A percentile compares a stretch with the other conserved stretches of the same genome.
phyloP scores from a whole-genome alignment of 78 protist genomes.

The Planoprotostelium fungivorum region DNA sequence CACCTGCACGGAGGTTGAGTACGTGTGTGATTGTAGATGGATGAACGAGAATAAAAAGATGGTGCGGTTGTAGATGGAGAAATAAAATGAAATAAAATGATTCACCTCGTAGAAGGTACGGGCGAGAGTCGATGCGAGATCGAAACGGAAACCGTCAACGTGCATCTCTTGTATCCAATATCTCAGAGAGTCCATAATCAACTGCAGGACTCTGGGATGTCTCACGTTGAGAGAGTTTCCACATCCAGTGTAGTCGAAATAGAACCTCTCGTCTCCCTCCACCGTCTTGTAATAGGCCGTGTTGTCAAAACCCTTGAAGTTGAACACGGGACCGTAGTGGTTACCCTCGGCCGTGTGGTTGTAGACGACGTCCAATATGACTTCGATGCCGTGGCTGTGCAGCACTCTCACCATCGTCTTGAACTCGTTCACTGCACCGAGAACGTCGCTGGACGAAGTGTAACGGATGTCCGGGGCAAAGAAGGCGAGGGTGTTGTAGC shows the following conservation, averaged over 20 bases:
- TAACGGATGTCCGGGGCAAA: not conserved
- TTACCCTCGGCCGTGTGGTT: not conserved
- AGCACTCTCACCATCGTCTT: not conserved
- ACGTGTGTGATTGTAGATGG: not conserved
- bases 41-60: too few species aligned
- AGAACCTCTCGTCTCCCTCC: not conserved
- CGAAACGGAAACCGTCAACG: constrained; percentile 2
- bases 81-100: too few species aligned
- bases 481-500: not conserved
- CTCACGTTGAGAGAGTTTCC: not conserved
- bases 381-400: not conserved
- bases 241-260: not conserved
- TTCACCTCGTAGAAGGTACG: not conserved
- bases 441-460: not conserved
- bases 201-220: not conserved
- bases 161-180: not conserved
- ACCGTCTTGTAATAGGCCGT: not conserved
- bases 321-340: not conserved
- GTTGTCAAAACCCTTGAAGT: not conserved
- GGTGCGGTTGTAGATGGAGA: too few species aligned
- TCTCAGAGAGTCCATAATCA: not conserved
- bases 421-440: not conserved
- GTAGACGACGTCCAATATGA: not conserved
- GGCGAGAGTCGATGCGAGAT: not conserved
- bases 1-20: not conserved